Base-by-base conservation (phyloP, 768 basidiomycete species). In the Tephrocybe sp. region DNA sequence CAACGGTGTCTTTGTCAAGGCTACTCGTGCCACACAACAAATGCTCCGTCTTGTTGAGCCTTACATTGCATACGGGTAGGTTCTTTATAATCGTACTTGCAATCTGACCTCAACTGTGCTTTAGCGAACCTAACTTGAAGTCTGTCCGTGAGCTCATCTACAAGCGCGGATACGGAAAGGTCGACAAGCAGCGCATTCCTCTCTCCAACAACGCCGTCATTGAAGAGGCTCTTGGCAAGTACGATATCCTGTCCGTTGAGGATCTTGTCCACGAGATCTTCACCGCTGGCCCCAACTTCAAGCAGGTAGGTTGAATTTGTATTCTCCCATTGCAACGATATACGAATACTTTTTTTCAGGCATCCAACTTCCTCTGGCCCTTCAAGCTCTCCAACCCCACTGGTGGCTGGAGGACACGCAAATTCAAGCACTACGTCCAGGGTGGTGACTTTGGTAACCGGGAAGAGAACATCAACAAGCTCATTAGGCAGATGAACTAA, bases 331-430 rank as follows among this genome's bases (percentile, higher is more conserved):
- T 33, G 13, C 1, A 6, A 39, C 20, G 52, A 30, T 19, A 17
- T 66, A 11, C 58, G 58, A 10, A 44, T 44, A 22, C 7, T 13
- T 33, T 36, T 22, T 34, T 41, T 14, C 38, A 89, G 87, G 89
- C 86, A 51, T 83, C 89, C 60, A 95, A 93, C 83, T 95, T 96
- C 85, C 86, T 98, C 48, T 98, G 95, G 95, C 97, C 97, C 20
- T 98, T 99, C 84, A 99, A 99, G 72, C 89, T 99, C 56, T 98
- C 94, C 65, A 98, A 98, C 84, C 96, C 97, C 49, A 98, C 83
- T 58, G 96, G 97, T 59, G 97, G 97, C 61, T 99, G 94, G 96
- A 87, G 92, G 76, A 85, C 83, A 68, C 84, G 93, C 69, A 98
- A 98, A 76, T 98, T 98, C 85, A 96, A 89, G 77, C 91, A 93